Evolutionary conservation across 306 rosid species (phyloP).

Genomic region (Quercus gilva): DNA sequence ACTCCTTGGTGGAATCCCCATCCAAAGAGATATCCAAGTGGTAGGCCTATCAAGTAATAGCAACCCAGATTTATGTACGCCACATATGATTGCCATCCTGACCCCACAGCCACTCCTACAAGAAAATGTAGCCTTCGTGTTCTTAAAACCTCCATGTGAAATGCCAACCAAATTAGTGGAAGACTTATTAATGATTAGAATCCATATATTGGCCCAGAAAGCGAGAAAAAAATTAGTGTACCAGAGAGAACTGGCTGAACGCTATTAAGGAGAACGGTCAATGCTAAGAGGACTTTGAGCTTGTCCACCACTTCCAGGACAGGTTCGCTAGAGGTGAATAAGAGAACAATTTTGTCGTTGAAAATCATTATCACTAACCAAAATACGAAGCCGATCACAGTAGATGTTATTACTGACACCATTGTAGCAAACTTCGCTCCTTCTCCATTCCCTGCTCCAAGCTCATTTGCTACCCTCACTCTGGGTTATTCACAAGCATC

Average conservation of each 20-base stretch:
- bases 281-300: constrained; percentile 62
- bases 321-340: constrained; percentile 49
- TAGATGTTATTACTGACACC: constrained; percentile 61
- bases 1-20: constrained; percentile 70
- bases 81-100: constrained; percentile 86
- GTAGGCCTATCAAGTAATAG: constrained; percentile 71
- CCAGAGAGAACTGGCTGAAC: constrained; percentile 83
- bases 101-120: constrained; percentile 88
- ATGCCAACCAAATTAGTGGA: no score
- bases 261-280: constrained; percentile 71
- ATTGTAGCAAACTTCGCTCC: constrained; percentile 73
- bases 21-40: constrained; percentile 72
- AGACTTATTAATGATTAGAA: background rate
- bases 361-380: constrained; percentile 44
- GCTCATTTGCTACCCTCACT: constrained; percentile 89
- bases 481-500: constrained; percentile 19
- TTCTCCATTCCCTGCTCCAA: constrained; percentile 81
- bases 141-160: no score
- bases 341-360: constrained; percentile 39
- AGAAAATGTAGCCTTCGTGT: background rate
- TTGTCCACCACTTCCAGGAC: constrained; percentile 53
- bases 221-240: background rate
- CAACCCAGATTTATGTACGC: constrained; percentile 84
- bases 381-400: constrained; percentile 52
- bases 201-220: background rate